These are phyloP conservation scores for Coleophoma cylindrospora DNA, from an alignment of 2,329 filamentous ascomycete species.

Conservation along the genomic window DNA sequence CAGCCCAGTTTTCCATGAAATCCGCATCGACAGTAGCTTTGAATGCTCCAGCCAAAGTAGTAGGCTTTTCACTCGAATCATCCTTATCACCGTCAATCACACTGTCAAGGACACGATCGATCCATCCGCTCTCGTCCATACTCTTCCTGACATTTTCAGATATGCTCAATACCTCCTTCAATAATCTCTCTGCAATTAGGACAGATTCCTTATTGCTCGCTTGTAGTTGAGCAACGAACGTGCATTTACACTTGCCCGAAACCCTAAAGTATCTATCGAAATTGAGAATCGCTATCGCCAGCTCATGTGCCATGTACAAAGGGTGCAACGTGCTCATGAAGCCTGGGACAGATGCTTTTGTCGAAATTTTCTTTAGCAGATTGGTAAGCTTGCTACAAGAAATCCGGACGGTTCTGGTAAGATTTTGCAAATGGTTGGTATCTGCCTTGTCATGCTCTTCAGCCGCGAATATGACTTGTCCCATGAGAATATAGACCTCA, in stretches of 20 bases:
- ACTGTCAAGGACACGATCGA: constrained; percentile 23
- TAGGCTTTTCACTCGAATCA: constrained; percentile 1
- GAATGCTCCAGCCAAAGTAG: constrained; percentile 10
- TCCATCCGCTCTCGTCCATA: constrained; percentile 27
- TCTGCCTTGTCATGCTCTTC: no score
- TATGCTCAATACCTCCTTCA: constrained; percentile 14
- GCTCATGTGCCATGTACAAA: constrained; percentile 22
- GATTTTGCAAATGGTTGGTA: no score
- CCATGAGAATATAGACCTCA: no score
- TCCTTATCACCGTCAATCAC: constrained; percentile 7
- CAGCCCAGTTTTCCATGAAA: constrained; percentile 27
- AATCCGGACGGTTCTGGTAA: not conserved
- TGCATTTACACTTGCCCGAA: constrained; percentile 8
- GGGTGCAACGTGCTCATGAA: constrained; percentile 19
- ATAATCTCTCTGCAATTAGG: constrained; percentile 7
- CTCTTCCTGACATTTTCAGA: constrained; percentile 17
- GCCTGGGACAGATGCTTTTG: constrained; percentile 3
- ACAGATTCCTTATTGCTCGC: not conserved
- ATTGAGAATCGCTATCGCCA: constrained; percentile 12
- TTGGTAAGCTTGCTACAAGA: not conserved
- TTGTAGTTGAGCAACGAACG: not conserved
- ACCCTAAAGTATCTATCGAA: constrained; percentile 12
- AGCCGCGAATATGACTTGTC: no score
- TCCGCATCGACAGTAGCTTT: constrained; percentile 18
- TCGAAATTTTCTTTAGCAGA: not conserved